Conservation (phyloP, 228 moss, liverwort and hornwort species). For the Sphagnum fallax region DNA sequence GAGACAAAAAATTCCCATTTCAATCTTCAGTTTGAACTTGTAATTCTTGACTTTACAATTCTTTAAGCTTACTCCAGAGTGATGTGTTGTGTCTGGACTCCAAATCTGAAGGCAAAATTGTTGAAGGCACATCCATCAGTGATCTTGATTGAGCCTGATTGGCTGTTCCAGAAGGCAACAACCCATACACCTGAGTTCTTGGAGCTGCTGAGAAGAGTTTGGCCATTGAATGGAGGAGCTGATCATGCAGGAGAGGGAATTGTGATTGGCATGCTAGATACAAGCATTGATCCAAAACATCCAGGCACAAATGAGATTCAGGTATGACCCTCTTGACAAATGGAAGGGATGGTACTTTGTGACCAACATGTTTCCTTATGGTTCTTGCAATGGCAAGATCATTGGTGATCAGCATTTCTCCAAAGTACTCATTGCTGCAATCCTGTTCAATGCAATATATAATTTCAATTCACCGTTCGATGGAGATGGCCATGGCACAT, state of each 20-base stretch:
- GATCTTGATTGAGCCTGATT: slow-evolving; percentile 49
- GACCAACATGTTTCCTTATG: slow-evolving; percentile 46
- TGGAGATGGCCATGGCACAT: slow-evolving; percentile 96
- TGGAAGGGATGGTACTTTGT: slow-evolving; percentile 57
- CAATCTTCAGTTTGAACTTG: too few species aligned
- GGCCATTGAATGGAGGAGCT: slow-evolving; percentile 58
- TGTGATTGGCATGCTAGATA: slow-evolving; percentile 81
- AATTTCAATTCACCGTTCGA: slow-evolving; percentile 82
- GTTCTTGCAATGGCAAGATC: slow-evolving; percentile 76
- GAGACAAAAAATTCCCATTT: too few species aligned
- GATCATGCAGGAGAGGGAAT: slow-evolving; percentile 70
- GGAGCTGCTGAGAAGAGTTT: slow-evolving; percentile 59
- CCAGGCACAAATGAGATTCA: slow-evolving; percentile 36
- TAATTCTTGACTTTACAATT: too few species aligned
- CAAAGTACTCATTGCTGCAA: slow-evolving; percentile 62
- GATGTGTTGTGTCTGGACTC: not conserved
- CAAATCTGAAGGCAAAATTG: slow-evolving; percentile 23
- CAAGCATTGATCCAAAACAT: slow-evolving; percentile 78
- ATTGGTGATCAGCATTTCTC: slow-evolving; percentile 80
- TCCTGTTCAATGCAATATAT: slow-evolving; percentile 68
- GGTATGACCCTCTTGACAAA: slow-evolving; percentile 31
- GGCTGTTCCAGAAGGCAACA: slow-evolving; percentile 47
- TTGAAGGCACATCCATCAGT: slow-evolving; percentile 43
- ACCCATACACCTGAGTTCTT: slow-evolving; percentile 85
- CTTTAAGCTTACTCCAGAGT: too few species aligned